Evolutionary conservation across 192 early-diverging fungal species (phyloP).

Genomic region (Backusella psychrophila): DNA sequence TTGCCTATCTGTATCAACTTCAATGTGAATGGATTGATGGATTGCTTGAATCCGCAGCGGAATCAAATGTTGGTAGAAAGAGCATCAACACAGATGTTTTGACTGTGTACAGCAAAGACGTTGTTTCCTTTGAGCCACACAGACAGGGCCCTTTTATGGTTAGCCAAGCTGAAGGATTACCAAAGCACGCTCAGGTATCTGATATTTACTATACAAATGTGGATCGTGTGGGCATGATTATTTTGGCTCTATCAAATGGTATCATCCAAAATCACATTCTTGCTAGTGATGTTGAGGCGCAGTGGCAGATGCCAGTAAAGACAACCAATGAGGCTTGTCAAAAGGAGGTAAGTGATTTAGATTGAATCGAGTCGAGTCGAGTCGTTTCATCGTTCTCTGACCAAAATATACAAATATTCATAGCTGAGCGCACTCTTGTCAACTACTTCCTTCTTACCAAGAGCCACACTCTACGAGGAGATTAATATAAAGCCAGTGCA

Average conservation of each 20-base stretch:
- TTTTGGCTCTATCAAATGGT: slow-evolving; percentile 58
- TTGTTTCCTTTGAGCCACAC: background rate
- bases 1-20: slow-evolving; percentile 28
- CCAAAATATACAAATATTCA: background rate
- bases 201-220: slow-evolving; percentile 49
- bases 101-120: background rate
- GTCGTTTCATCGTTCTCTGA: background rate
- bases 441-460: slow-evolving; percentile 24
- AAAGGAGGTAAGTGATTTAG: slow-evolving; percentile 3
- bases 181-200: slow-evolving; percentile 24
- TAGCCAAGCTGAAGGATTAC: slow-evolving; percentile 20
- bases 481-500: slow-evolving; percentile 37
- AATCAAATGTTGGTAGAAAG: slow-evolving; percentile 18
- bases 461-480: slow-evolving; percentile 49
- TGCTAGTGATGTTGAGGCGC: slow-evolving; percentile 41
- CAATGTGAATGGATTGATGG: slow-evolving; percentile 46
- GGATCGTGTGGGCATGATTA: slow-evolving; percentile 50
- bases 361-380: background rate
- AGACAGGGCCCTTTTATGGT: slow-evolving; percentile 55
- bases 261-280: slow-evolving; percentile 63
- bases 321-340: background rate
- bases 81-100: slow-evolving; percentile 20
- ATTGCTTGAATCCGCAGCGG: slow-evolving; percentile 31
- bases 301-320: slow-evolving; percentile 31
- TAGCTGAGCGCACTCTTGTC: background rate